phyloP scores from a whole-genome alignment of 2,329 filamentous ascomycete species.

The Corynespora cassiicola region DNA sequence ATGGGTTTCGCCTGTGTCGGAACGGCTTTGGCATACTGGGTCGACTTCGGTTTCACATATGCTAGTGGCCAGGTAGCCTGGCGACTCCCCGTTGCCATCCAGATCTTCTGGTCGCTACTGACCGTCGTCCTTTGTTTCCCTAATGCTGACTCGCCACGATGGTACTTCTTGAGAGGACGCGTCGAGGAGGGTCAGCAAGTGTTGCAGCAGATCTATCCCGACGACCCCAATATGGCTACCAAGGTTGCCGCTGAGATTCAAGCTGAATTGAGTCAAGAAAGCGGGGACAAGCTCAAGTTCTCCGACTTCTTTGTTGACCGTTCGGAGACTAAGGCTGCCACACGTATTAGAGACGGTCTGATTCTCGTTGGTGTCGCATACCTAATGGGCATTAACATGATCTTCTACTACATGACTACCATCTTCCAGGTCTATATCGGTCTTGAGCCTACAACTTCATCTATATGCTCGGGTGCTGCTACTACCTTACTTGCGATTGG shows the following conservation, averaged over 20 bases:
- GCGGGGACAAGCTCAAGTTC: conserved; percentile 22
- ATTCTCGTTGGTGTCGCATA: conserved; percentile 51
- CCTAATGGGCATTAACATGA: conserved; percentile 51
- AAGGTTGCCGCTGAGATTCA: conserved; percentile 16
- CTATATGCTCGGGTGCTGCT: conserved; percentile 27
- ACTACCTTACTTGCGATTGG: conserved; percentile 32
- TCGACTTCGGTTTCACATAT: conserved; percentile 41
- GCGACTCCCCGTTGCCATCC: conserved; percentile 40
- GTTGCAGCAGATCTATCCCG: conserved; percentile 26
- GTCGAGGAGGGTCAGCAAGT: conserved; percentile 26
- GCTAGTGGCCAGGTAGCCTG: conserved; percentile 34
- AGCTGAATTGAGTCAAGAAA: conserved; percentile 17
- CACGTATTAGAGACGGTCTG: conserved; percentile 41
- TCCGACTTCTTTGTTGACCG: conserved; percentile 27
- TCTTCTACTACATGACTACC: conserved; percentile 50
- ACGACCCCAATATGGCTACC: conserved; percentile 14
- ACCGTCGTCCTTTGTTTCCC: conserved; percentile 27
- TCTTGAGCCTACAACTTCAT: conserved; percentile 24
- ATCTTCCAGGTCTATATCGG: conserved; percentile 46
- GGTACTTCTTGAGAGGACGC: conserved; percentile 29
- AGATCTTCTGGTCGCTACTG: conserved; percentile 33
- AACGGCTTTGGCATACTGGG: conserved; percentile 41
- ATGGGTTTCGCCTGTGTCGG: conserved; percentile 32
- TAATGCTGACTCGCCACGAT: conserved; percentile 30
- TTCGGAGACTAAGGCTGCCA: conserved; percentile 27